phyloP scores from a whole-genome alignment of 1,284 basidiomycete species.

The Mrakiaceae sp. region DNA sequence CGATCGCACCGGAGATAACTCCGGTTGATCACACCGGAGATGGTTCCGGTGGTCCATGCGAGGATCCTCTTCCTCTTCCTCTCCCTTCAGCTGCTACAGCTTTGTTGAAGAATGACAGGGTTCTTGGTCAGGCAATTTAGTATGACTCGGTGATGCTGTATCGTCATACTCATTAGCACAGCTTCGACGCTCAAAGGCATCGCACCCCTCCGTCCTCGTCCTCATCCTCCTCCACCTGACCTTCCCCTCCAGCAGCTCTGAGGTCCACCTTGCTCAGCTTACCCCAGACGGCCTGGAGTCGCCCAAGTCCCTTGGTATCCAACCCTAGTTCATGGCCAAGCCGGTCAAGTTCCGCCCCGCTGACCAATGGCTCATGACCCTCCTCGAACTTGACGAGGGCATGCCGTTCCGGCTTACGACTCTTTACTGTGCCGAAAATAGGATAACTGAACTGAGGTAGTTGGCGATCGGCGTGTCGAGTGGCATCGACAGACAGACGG shows the following conservation, averaged over 20 bases:
- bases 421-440: neutral
- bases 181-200: neutral
- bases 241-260: neutral
- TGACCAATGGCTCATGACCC: neutral
- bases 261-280: neutral
- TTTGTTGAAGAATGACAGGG: too few relatives aligned
- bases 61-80: too few relatives aligned
- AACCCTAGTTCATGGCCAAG: neutral
- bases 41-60: too few relatives aligned
- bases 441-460: neutral
- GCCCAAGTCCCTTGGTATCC: constrained; percentile 2
- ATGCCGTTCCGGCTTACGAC: neutral
- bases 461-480: neutral
- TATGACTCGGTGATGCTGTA: too few relatives aligned
- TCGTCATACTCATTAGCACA: too few relatives aligned
- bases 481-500: neutral
- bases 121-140: too few relatives aligned
- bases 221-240: neutral
- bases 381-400: too few relatives aligned
- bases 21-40: too few relatives aligned
- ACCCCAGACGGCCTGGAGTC: constrained; percentile 4
- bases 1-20: too few relatives aligned
- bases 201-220: constrained; percentile 4
- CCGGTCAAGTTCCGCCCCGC: neutral
- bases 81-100: too few relatives aligned